Conservation (phyloP, 2,329 filamentous ascomycete genomes). For the Diaporthe vexans region DNA sequence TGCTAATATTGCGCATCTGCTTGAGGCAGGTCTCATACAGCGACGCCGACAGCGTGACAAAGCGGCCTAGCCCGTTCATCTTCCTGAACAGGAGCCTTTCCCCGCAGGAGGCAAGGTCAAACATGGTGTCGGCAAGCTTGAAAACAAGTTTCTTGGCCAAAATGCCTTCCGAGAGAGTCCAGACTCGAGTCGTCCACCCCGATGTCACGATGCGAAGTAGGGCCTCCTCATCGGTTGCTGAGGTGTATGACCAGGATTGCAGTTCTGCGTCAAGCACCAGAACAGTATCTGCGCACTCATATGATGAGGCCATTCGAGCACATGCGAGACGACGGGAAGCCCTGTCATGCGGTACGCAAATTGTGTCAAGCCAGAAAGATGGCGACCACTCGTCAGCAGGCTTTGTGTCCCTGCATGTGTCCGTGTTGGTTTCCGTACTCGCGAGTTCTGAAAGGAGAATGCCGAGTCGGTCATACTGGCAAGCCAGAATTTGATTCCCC, state of each 20-base stretch:
- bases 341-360: neutral
- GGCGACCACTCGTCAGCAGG: neutral
- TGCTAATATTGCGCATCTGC: neutral
- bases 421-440: neutral
- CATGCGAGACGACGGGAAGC: neutral
- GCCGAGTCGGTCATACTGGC: neutral
- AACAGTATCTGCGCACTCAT: neutral
- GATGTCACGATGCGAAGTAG: neutral
- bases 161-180: neutral
- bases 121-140: neutral
- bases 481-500: neutral
- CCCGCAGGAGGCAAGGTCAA: neutral
- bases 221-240: neutral
- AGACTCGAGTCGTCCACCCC: neutral
- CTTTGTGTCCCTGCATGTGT: neutral
- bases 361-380: neutral
- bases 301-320: neutral
- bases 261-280: neutral
- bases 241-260: neutral
- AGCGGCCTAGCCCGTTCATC: neutral
- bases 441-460: neutral
- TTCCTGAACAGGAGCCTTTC: neutral
- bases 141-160: neutral
- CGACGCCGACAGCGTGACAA: neutral
- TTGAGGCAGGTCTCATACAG: neutral